These are phyloP conservation scores for Linderniella brevidens DNA, from an alignment of 257 asterid genomes.

Conservation along the genomic window DNA sequence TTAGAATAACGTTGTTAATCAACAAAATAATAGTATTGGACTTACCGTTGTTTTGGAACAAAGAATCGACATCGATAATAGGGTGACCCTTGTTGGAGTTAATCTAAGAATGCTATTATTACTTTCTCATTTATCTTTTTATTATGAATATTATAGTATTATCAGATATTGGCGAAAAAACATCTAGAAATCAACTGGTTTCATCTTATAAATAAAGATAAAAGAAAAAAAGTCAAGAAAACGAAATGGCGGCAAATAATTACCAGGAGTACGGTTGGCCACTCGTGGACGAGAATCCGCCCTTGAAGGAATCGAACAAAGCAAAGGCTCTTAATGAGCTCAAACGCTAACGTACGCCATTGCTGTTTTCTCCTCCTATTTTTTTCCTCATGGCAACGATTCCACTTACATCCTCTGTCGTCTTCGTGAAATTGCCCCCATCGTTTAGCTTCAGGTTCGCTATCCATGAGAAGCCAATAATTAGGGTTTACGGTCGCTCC, in stretches of 20 bases:
- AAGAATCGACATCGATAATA: no score
- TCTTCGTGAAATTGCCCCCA: background rate
- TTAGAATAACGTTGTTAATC: no score
- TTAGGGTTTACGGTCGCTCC: background rate
- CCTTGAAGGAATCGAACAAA: background rate
- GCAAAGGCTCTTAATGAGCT: background rate
- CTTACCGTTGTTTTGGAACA: no score
- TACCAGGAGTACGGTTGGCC: background rate
- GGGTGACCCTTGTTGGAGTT: no score
- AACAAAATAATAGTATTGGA: no score
- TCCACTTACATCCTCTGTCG: background rate
- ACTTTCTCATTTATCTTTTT: no score
- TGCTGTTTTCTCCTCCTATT: background rate
- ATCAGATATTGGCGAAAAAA: no score
- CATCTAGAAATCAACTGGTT: no score
- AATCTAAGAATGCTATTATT: no score
- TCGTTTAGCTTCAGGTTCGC: background rate
- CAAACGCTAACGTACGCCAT: background rate
- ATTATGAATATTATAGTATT: no score
- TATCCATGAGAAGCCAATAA: background rate
- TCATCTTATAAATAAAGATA: no score
- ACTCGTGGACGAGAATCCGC: background rate
- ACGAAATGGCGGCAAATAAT: background rate
- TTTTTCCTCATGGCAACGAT: background rate
- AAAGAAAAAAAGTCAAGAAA: background rate